Base-by-base conservation (phyloP, 139 green algal species). In the Chlamydomonas asymmetrica region DNA sequence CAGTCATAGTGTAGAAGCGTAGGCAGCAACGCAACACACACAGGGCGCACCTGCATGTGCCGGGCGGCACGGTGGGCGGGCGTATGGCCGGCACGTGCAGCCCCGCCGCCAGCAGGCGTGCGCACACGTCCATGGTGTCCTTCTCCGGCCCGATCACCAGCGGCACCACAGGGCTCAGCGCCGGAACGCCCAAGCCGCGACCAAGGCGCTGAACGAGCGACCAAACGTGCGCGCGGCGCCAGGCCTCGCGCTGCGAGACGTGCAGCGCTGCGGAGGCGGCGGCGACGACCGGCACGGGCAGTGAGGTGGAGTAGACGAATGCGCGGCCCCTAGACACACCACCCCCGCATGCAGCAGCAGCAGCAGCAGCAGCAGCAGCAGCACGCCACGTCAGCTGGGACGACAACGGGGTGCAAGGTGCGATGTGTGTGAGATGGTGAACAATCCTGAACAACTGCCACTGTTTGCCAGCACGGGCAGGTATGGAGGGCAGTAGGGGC, bases 31-130 rank as follows among this genome's bases (percentile, higher is more conserved):
- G 9, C 29, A 7, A 0, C 54, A 59, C 43, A 6, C 50, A 25
- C 34, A 78, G n/a, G n/a, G n/a, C 79, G 2, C 34, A 85, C 88
- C 89, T 85, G 75, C 87, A 93, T 2, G 93, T 98, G 23, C 93
- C 92, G 8, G 66, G 4, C 0, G 95, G 86, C 16, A 98, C 95
- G 0, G 95, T 98, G 32, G 95, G 95, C 22, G 95, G 95, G 5
- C 95, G 79, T 52, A 98, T 98, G 39, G 92, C 95, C 0, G 93
- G 91, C 60, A 98, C 93, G 71, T 98, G 88, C 57, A 97, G 35
- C 52, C 57, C 63, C 34, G 7, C 32, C 22, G 40, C 35, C 32
- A 97, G 85, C 43, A 98, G 86, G 25, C 38, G 27, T 25, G 43
- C 65, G 71, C 68, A 84, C 5, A 88, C 75, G 0, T 69, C 48